Percentiles rank a stretch among this genome's conserved stretches.
phyloP scores from a whole-genome alignment of 2,329 filamentous ascomycete genomes.

The Pseudogymnoascus sp. region DNA sequence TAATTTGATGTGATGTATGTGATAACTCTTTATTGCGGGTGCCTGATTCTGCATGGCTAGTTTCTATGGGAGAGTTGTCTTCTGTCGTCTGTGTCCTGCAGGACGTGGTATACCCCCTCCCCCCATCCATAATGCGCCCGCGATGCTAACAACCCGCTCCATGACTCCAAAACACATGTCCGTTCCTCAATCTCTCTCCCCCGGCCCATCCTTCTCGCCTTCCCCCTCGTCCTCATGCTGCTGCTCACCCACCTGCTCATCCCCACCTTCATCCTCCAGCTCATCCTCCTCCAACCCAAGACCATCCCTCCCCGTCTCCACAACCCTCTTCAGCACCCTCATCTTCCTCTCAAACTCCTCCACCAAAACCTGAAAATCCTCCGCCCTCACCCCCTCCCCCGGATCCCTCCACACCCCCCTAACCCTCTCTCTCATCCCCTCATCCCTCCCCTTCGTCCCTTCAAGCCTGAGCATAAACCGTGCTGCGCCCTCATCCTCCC shows the following conservation, averaged over 20 bases:
- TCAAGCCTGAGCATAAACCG: slow-evolving; percentile 53
- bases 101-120: background rate
- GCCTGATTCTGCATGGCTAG: background rate
- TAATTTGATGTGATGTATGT: background rate
- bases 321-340: slow-evolving; percentile 43
- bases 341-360: slow-evolving; percentile 52
- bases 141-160: background rate
- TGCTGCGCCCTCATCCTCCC: slow-evolving; percentile 13
- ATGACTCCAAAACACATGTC: background rate
- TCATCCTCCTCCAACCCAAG: slow-evolving; percentile 17
- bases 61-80: background rate
- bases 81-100: background rate
- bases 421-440: slow-evolving; percentile 28
- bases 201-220: background rate
- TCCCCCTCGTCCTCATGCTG: background rate
- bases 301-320: slow-evolving; percentile 33
- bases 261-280: background rate
- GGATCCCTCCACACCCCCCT: slow-evolving; percentile 1
- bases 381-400: slow-evolving; percentile 22
- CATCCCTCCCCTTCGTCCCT: slow-evolving; percentile 34
- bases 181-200: background rate
- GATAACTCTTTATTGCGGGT: background rate
- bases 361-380: slow-evolving; percentile 43
- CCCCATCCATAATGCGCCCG: background rate
- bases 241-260: background rate